A percentile compares a stretch with the other conserved stretches of the same genome.
Conservation (phyloP, 345 rosid species). For the Moringa oleifera region DNA sequence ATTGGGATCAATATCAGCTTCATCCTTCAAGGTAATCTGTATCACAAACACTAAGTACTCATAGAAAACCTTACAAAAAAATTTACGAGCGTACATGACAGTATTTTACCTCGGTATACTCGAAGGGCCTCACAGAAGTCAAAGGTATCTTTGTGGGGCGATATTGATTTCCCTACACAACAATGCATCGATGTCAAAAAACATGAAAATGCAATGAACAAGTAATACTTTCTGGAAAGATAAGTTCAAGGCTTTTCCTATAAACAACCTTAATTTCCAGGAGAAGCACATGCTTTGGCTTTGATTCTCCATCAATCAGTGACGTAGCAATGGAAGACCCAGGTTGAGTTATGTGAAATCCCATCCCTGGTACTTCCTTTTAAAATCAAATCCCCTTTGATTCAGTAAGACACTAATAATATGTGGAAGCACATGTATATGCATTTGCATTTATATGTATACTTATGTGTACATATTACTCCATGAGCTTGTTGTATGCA, state of each 20-base stretch:
- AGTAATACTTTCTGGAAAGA: slow-evolving; percentile 11
- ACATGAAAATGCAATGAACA: slow-evolving; percentile 9
- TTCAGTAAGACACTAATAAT: slow-evolving; percentile 19
- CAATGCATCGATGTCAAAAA: slow-evolving; percentile 16
- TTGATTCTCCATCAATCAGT: slow-evolving; percentile 96
- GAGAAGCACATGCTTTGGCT: slow-evolving; percentile 95
- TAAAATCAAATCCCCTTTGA: slow-evolving; percentile 33
- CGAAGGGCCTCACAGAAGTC: slow-evolving; percentile 93
- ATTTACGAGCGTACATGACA: background rate
- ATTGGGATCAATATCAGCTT: slow-evolving; percentile 76
- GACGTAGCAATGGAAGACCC: slow-evolving; percentile 99
- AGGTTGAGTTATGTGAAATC: slow-evolving; percentile 98
- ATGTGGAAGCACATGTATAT: background rate
- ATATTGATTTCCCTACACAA: slow-evolving; percentile 79
- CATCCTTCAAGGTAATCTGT: slow-evolving; percentile 85
- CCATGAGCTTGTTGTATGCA: no score
- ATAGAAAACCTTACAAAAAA: slow-evolving; percentile 15
- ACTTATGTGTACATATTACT: background rate
- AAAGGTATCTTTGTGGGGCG: slow-evolving; percentile 97
- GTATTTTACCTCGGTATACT: slow-evolving; percentile 67
- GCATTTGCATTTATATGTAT: background rate
- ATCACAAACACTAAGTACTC: slow-evolving; percentile 24
- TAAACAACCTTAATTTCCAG: slow-evolving; percentile 83
- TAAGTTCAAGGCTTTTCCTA: slow-evolving; percentile 15
- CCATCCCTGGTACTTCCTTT: slow-evolving; percentile 98